Evolutionary conservation across 2,329 filamentous ascomycete species (phyloP).

Genomic region (Fusarium torreyae): DNA sequence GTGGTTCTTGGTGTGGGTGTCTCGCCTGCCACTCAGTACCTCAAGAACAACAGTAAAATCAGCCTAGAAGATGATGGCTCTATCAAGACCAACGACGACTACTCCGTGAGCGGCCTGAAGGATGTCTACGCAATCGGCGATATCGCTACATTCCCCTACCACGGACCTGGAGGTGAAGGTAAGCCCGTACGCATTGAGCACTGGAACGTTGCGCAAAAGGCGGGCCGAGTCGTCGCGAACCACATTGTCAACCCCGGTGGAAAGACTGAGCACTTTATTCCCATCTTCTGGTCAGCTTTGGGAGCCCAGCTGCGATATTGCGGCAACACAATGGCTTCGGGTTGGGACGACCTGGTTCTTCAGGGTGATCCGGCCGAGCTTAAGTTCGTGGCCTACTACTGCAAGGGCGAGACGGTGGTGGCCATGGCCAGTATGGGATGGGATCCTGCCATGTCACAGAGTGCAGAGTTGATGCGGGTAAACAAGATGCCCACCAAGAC

Average conservation of each 20-base stretch:
- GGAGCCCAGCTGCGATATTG: conserved; percentile 93
- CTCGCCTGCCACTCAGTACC: conserved; percentile 85
- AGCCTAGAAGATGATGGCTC: conserved; percentile 88
- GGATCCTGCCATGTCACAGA: conserved; percentile 89
- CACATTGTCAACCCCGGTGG: conserved; percentile 79
- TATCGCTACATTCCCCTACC: conserved; percentile 95
- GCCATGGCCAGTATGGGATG: conserved; percentile 92
- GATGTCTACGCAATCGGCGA: conserved; percentile 95
- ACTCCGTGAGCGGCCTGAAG: conserved; percentile 80
- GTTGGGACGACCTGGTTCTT: conserved; percentile 89
- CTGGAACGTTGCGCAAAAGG: conserved; percentile 98
- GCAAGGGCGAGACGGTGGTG: conserved; percentile 86
- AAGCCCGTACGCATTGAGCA: conserved; percentile 89
- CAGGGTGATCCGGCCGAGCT: conserved; percentile 82
- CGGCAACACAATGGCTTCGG: conserved; percentile 80
- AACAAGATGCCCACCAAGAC: conserved; percentile 87
- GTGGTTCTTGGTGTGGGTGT: conserved; percentile 95
- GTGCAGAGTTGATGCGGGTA: conserved; percentile 86
- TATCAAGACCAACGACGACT: conserved; percentile 83
- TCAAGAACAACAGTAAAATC: conserved; percentile 79
- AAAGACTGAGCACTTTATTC: conserved; percentile 82
- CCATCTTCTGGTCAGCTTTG: conserved; percentile 96
- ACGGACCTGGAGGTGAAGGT: conserved; percentile 86
- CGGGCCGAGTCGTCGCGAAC: conserved; percentile 83
- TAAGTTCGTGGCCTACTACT: conserved; percentile 92